These are phyloP conservation scores for Cryptococcus sp. DNA, from an alignment of 1,284 basidiomycete genomes.

Conservation along the genomic window DNA sequence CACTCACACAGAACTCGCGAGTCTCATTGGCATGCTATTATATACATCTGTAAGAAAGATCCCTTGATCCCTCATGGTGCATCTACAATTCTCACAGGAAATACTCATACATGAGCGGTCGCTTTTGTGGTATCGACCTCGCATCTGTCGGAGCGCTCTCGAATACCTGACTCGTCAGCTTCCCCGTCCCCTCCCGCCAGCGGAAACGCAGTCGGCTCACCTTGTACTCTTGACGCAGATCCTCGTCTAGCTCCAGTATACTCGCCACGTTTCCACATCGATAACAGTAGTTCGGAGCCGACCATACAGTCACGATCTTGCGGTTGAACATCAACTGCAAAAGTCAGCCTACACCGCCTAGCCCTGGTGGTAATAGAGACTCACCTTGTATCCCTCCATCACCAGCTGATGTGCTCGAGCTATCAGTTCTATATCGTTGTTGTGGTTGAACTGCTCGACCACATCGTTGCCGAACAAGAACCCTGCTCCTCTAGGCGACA, in stretches of 20 bases:
- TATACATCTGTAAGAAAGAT: too few relatives aligned
- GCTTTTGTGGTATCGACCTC: constrained; percentile 77
- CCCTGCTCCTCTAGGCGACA: constrained; percentile 94
- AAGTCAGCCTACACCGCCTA: not conserved
- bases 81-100: constrained; percentile 28
- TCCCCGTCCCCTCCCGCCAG: constrained; percentile 60
- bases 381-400: constrained; percentile 94
- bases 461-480: constrained; percentile 93
- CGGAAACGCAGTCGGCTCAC: constrained; percentile 54
- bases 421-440: constrained; percentile 89
- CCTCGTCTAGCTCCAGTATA: constrained; percentile 84
- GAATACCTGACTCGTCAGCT: constrained; percentile 52
- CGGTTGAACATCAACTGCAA: constrained; percentile 76
- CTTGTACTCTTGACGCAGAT: constrained; percentile 84
- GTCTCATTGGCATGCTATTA: too few relatives aligned
- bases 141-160: constrained; percentile 59
- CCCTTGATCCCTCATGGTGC: too few relatives aligned
- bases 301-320: constrained; percentile 97
- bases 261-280: constrained; percentile 74
- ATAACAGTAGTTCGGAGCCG: constrained; percentile 98
- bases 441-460: constrained; percentile 80
- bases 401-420: constrained; percentile 96
- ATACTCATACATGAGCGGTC: constrained; percentile 54
- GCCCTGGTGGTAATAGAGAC: too few relatives aligned
- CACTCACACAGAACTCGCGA: too few relatives aligned